phyloP scores from a whole-genome alignment of 2,329 filamentous ascomycete genomes.

The Arachnomyces sp. region DNA sequence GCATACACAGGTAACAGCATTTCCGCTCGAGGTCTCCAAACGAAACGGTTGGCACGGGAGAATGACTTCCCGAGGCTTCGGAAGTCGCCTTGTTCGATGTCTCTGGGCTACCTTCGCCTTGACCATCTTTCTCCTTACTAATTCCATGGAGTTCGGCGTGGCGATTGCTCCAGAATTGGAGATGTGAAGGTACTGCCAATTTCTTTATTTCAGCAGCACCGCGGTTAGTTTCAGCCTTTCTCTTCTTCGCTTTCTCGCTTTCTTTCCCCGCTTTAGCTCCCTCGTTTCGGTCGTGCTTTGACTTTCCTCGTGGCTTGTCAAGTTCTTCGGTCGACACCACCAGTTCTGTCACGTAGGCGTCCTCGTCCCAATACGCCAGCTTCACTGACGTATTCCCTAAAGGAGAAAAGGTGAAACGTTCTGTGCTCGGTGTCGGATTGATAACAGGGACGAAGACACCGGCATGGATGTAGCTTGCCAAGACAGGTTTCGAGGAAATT shows the following conservation, averaged over 20 bases:
- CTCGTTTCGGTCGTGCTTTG: constrained; percentile 21
- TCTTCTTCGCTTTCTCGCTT: constrained; percentile 39
- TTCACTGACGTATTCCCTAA: constrained; percentile 60
- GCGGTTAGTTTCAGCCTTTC: constrained; percentile 37
- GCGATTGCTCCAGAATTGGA: constrained; percentile 65
- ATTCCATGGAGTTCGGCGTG: constrained; percentile 60
- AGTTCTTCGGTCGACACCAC: constrained; percentile 50
- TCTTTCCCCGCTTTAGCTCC: constrained; percentile 29
- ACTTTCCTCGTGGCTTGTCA: constrained; percentile 18
- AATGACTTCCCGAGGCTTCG: constrained; percentile 18
- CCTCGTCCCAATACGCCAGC: constrained; percentile 69
- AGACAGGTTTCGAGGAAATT: constrained; percentile 65
- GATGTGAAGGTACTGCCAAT: constrained; percentile 53
- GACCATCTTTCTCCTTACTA: constrained; percentile 13
- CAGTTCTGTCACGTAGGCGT: constrained; percentile 62
- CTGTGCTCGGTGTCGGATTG: constrained; percentile 50
- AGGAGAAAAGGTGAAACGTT: constrained; percentile 61
- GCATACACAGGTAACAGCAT: constrained; percentile 57
- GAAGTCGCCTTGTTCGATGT: constrained; percentile 7
- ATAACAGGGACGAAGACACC: constrained; percentile 74
- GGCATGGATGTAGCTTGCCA: constrained; percentile 70
- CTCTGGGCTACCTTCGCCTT: constrained; percentile 18
- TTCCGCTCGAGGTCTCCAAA: constrained; percentile 53
- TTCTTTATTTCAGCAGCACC: constrained; percentile 30
- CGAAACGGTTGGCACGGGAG: constrained; percentile 43